Evolutionary conservation across 208 protist species (phyloP), one percentile per base, ranked within the genome.

Genomic region (Vickermania ingenoplastis): DNA sequence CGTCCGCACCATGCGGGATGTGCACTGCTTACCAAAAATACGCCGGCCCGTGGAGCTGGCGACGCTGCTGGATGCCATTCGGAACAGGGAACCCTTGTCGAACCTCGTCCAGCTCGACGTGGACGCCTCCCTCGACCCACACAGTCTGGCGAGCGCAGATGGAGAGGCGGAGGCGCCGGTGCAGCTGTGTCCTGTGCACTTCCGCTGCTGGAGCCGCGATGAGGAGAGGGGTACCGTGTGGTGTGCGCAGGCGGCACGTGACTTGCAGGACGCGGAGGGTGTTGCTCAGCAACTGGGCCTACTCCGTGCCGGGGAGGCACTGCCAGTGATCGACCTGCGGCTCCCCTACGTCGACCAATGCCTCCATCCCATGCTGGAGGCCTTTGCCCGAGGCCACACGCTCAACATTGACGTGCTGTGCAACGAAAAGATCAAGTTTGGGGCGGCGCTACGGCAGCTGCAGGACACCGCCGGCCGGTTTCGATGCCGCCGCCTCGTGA

Each of bases 351-450:
- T 69, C 30, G 65, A 68, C 28, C 41, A 53, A 31, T 93, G 86
- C 63, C 91, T 90, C 63, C 61, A 82, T 23, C 86, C 76, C 21
- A 86, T 93, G 81, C 55, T 93, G 24, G 27, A 59, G 55, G 78
- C 81, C 51, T 93, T 80, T 59, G 79, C 71, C 1, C 56, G 57
- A 4, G 86, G 86, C 0, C 41, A 67, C 23, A 91, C 83, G 0
- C 79, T 86, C 27, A 93, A 93, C 66, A 79, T 91, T 49, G 86
- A 93, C 50, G 70, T 93, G 4, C 69, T 93, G 41, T 93, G 86
- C 69, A 91, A 93, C 58, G 49, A 59, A 3, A 55, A 79, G 23
- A 75, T 93, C 31, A 93, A 93, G 53, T 91, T 91, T 65, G 68
- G 81, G 17, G 78, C 65, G 14, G 58, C 81, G 24, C 63, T 74